Evolutionary conservation across 2,329 filamentous ascomycete genomes (phyloP), one percentile per base, ranked within the genome.

Genomic region (Coniochaeta pulveracea): DNA sequence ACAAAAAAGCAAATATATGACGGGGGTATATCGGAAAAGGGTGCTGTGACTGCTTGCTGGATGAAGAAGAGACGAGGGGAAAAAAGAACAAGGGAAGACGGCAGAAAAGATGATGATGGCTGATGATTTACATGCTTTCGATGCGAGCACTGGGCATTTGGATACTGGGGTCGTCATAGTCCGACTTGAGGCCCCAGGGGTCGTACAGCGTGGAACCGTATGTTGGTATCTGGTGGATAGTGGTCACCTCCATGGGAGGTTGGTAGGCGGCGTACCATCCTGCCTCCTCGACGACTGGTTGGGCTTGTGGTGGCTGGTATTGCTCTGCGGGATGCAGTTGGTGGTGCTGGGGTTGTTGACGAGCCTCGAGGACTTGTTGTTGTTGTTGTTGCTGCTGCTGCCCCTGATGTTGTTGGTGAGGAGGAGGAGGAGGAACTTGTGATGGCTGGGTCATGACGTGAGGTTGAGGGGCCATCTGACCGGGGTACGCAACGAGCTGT

Each of bases 131-230:
- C 55, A 77, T 58, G 38, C 56, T 66, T 42, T 72, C 69, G 40
- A 77, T 65, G 33, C 72, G 59, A 26, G 61, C 66, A 46, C 69
- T 75, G 9, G 72, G 73, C 52, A 77, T 60, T 50, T 73, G 71
- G 55, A 76, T 64, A 8, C 64, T 60, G 14, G 66, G 60, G 40
- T 76, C 71, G 25, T 71, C 69, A 36, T 63, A 73, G 42, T 76
- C 72, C 16, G 71, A 53, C 55, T 77, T 76, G 26, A 61, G 58
- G 10, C 47, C 53, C 61, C 70, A 77, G 2, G 66, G 52, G 41
- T 71, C 66, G 41, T 67, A 69, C 11, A 69, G 56, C n/a, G 55
- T 57, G 12, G 63, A 55, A 5, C 61, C 60, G 37, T 65, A 74
- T 6, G 62, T 54, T 10, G 66, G 64, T 4, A 72, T 43, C 40